phyloP scores from a whole-genome alignment of 163 green algal species.

The Trebouxiophyceae sp. region DNA sequence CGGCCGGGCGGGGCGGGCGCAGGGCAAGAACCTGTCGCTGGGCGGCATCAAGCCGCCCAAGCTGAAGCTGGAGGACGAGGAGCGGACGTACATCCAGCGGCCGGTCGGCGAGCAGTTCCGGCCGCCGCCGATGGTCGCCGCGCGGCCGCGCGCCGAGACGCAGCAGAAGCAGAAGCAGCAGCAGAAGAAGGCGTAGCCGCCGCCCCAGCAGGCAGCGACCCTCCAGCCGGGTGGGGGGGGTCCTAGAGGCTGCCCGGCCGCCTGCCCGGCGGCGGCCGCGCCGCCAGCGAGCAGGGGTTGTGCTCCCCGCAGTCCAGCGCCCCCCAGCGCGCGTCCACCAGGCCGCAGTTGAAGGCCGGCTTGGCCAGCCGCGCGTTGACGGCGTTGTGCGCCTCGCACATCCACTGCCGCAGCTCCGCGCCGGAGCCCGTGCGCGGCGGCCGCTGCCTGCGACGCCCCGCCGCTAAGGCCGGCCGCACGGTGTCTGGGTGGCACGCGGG shows the following conservation, averaged over 20 bases:
- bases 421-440: constrained; percentile 47
- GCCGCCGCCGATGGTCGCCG: constrained; percentile 34
- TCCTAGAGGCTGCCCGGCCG: too few species aligned
- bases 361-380: constrained; percentile 78
- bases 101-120: constrained; percentile 58
- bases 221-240: too few species aligned
- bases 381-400: constrained; percentile 79
- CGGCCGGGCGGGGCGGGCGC: not conserved
- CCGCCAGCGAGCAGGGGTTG: constrained; percentile 11
- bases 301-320: constrained; percentile 42
- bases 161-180: not conserved
- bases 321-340: constrained; percentile 61
- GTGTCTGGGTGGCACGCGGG: too few species aligned
- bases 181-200: too few species aligned
- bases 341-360: constrained; percentile 76
- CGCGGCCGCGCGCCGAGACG: constrained; percentile 7
- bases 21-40: constrained; percentile 12
- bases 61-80: constrained; percentile 58
- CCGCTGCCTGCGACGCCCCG: constrained; percentile 35
- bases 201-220: too few species aligned
- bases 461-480: too few species aligned
- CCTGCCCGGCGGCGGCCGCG: too few species aligned
- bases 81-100: constrained; percentile 74
- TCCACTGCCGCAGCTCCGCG: constrained; percentile 63
- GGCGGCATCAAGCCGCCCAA: constrained; percentile 74